phyloP scores from a whole-genome alignment of 2,329 filamentous ascomycete genomes.

The Trichoderma atroviride region DNA sequence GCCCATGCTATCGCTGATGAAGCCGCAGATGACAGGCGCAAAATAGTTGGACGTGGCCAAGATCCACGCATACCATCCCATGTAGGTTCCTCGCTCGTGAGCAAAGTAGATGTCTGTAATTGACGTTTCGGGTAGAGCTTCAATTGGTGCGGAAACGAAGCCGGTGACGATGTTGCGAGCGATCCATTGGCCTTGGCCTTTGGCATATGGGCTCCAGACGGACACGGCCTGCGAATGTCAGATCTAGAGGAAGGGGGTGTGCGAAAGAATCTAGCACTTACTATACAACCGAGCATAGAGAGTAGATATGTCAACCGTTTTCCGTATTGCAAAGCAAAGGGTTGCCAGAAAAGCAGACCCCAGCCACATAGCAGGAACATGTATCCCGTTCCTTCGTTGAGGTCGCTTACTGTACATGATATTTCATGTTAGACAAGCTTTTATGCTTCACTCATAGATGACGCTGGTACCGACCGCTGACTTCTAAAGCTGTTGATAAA shows the following conservation, averaged over 20 bases:
- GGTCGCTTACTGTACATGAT: slow-evolving; percentile 33
- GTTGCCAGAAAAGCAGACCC: slow-evolving; percentile 52
- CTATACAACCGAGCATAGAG: slow-evolving; percentile 38
- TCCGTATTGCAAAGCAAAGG: slow-evolving; percentile 50
- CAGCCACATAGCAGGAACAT: slow-evolving; percentile 51
- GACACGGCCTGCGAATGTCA: slow-evolving; percentile 25
- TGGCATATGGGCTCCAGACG: slow-evolving; percentile 41
- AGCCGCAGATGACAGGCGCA: slow-evolving; percentile 49
- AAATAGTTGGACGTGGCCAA: slow-evolving; percentile 46
- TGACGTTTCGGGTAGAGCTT: slow-evolving; percentile 50
- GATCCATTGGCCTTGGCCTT: slow-evolving; percentile 48
- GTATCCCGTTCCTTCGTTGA: slow-evolving; percentile 46
- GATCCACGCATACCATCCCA: slow-evolving; percentile 46
- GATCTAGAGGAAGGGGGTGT: neutral
- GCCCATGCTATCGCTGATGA: slow-evolving; percentile 47
- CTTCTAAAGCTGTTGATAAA: slow-evolving; percentile 37
- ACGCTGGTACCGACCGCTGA: slow-evolving; percentile 31
- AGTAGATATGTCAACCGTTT: slow-evolving; percentile 45
- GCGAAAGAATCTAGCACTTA: slow-evolving; percentile 24
- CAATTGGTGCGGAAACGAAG: slow-evolving; percentile 49
- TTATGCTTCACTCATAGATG: neutral
- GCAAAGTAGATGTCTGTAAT: slow-evolving; percentile 47
- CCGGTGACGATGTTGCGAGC: slow-evolving; percentile 49
- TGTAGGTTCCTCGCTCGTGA: slow-evolving; percentile 48
- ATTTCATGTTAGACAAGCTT: neutral